These are phyloP conservation scores for Apophysomyces ossiformis DNA, from an alignment of 371 early-diverging fungal species.

Conservation along the genomic window DNA sequence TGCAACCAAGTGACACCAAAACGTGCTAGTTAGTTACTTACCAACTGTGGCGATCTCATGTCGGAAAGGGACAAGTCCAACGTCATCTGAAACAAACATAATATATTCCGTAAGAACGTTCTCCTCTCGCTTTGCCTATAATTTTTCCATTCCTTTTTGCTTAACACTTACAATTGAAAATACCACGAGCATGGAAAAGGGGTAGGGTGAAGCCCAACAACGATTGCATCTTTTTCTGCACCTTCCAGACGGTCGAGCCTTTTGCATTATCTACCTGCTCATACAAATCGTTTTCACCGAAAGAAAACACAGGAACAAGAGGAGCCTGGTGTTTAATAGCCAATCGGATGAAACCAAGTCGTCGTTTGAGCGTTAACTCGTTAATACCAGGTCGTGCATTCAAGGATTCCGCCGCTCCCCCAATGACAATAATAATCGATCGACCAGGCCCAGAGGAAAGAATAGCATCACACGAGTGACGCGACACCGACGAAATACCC, in stretches of 20 bases:
- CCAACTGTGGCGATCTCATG: conserved; percentile 58
- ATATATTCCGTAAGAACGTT: neutral
- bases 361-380: conserved; percentile 70
- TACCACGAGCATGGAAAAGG: conserved; percentile 76
- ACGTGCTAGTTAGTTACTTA: conserved; percentile 21
- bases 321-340: conserved; percentile 74
- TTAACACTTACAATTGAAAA: conserved; percentile 65
- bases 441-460: conserved; percentile 78
- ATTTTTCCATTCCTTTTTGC: neutral
- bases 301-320: conserved; percentile 76
- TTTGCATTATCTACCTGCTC: conserved; percentile 60
- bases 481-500: conserved; percentile 81
- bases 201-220: conserved; percentile 73
- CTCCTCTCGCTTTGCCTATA: neutral
- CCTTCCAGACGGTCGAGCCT: conserved; percentile 53
- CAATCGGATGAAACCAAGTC: conserved; percentile 83
- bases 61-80: conserved; percentile 64
- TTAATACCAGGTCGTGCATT: conserved; percentile 66
- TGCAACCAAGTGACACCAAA: neutral
- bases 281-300: conserved; percentile 88
- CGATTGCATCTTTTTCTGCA: conserved; percentile 67
- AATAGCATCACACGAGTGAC: conserved; percentile 72
- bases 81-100: conserved; percentile 36
- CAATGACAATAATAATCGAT: conserved; percentile 78
- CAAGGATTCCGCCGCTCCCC: conserved; percentile 82